These are phyloP conservation scores for Saccharomycopsis fibuligera DNA, from an alignment of 805 yeast genomes.

Conservation along the genomic window DNA sequence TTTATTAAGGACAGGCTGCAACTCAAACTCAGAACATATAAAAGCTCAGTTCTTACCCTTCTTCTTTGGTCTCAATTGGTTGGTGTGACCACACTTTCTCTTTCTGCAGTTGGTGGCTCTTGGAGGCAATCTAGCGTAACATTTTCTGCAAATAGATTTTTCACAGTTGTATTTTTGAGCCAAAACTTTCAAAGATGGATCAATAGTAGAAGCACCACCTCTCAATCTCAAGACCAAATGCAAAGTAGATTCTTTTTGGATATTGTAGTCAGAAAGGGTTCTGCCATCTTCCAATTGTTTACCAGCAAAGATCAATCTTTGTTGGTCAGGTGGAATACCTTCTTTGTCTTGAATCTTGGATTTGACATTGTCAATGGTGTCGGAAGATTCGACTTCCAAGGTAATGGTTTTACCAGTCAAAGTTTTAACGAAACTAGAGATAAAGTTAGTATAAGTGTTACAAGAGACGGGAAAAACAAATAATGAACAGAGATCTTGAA, in stretches of 20 bases:
- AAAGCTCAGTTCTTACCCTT: constrained; percentile 38
- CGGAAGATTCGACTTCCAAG: constrained; percentile 98
- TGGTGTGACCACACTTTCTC: constrained; percentile 99
- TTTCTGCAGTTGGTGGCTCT: constrained; percentile 99
- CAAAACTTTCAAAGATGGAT: constrained; percentile 97
- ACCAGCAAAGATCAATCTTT: constrained; percentile 99
- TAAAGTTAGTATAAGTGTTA: neutral
- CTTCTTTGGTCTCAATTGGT: constrained; percentile 99
- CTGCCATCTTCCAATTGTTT: constrained; percentile 99
- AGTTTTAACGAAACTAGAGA: constrained; percentile 68
- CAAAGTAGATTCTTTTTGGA: constrained; percentile 98
- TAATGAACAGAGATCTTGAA: too few relatives aligned
- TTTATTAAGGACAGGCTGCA: neutral
- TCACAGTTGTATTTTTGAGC: constrained; percentile 99
- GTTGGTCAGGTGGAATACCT: constrained; percentile 99
- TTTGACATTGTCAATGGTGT: constrained; percentile 98
- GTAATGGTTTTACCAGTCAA: constrained; percentile 92
- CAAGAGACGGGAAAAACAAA: too few relatives aligned
- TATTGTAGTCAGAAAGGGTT: constrained; percentile 98
- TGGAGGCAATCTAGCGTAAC: constrained; percentile 99
- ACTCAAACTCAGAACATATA: neutral
- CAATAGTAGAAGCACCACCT: constrained; percentile 87
- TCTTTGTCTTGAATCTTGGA: constrained; percentile 98
- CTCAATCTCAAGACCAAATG: constrained; percentile 95
- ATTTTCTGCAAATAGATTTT: constrained; percentile 97